Percentiles rank a stretch among this genome's conserved stretches.
These are phyloP conservation scores for Alopecurus myosuroides DNA, from an alignment of 176 grass and related monocot genomes.

Conservation along the genomic window DNA sequence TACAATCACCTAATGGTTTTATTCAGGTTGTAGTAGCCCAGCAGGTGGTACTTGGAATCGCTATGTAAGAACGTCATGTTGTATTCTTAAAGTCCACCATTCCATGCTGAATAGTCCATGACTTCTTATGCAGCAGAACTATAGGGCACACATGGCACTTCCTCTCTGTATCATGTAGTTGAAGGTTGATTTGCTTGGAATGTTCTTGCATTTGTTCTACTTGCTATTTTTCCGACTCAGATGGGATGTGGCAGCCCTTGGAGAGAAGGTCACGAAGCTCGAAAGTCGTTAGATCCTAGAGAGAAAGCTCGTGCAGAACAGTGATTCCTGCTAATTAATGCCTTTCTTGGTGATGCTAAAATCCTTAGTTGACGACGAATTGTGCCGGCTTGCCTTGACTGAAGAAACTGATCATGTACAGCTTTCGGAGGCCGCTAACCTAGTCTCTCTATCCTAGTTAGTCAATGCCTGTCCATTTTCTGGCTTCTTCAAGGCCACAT, in stretches of 20 bases:
- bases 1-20: background rate
- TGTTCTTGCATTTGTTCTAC: background rate
- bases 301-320: background rate
- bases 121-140: background rate
- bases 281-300: background rate
- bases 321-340: background rate
- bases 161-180: background rate
- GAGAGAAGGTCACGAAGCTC: background rate
- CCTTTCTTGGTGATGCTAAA: background rate
- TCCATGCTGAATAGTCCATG: background rate
- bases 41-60: background rate
- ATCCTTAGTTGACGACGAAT: background rate
- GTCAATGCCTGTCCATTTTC: background rate
- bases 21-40: background rate
- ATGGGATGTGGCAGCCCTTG: background rate
- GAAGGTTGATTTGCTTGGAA: background rate
- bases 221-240: background rate
- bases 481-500: background rate
- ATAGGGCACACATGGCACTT: too few species aligned
- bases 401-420: background rate
- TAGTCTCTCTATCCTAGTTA: too few species aligned
- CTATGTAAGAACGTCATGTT: background rate
- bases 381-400: background rate
- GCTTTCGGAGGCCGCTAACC: too few species aligned
- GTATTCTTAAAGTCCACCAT: background rate